Evolutionary conservation across 2,329 filamentous ascomycete genomes (phyloP).

Genomic region (Fusarium sp.): DNA sequence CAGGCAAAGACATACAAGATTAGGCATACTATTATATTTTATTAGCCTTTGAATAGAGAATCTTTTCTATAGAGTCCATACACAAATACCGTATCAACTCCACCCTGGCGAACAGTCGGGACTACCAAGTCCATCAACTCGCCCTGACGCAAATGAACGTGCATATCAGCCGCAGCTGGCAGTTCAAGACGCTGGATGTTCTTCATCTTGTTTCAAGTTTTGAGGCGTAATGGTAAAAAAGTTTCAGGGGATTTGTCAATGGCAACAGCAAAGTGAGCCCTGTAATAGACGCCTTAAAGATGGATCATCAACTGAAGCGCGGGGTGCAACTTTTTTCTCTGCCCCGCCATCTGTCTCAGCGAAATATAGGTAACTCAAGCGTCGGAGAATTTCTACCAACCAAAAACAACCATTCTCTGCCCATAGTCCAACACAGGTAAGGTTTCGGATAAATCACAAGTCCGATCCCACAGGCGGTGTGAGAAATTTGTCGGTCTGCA

Average conservation of each 20-base stretch:
- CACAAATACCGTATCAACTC: slow-evolving; percentile 71
- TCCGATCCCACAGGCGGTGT: slow-evolving; percentile 52
- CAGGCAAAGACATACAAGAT: slow-evolving; percentile 59
- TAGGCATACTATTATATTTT: slow-evolving; percentile 62
- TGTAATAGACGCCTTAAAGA: slow-evolving; percentile 7
- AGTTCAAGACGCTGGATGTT: slow-evolving; percentile 60
- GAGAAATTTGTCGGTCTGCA: slow-evolving; percentile 57
- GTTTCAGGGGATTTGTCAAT: not conserved
- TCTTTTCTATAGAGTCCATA: slow-evolving; percentile 50
- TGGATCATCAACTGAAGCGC: slow-evolving; percentile 14
- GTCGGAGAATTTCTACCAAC: slow-evolving; percentile 34
- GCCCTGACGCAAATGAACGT: slow-evolving; percentile 78
- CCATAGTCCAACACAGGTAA: not conserved
- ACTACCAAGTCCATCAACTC: slow-evolving; percentile 69
- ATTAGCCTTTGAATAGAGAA: slow-evolving; percentile 37
- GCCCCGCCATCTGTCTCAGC: slow-evolving; percentile 9
- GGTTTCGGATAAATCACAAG: slow-evolving; percentile 39
- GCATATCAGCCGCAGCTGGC: slow-evolving; percentile 74
- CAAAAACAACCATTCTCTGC: not conserved
- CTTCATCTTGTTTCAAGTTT: slow-evolving; percentile 25
- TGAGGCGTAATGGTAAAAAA: not conserved
- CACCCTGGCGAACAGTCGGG: slow-evolving; percentile 66
- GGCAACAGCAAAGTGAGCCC: not conserved
- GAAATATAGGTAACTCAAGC: not conserved
- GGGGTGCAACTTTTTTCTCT: slow-evolving; percentile 32